Evolutionary conservation across 2,329 filamentous ascomycete genomes (phyloP), one percentile per base, ranked within the genome.

Genomic region (Aureobasidium musti): DNA sequence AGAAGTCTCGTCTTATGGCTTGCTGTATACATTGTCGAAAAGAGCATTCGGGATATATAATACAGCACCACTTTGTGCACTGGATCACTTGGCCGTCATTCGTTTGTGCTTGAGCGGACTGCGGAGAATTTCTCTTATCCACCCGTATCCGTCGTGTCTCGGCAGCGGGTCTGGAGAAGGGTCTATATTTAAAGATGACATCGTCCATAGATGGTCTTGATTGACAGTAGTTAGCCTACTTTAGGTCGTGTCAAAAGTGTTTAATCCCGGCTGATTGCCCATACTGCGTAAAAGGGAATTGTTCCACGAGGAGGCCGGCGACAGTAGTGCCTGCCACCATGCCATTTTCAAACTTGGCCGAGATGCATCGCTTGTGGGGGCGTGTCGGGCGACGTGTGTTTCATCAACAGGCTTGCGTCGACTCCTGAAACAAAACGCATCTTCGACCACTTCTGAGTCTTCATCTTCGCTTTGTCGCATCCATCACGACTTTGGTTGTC

Each of bases 371-470:
- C 49, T 23, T 52, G 30, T 41, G 53, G 53, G 26, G 35, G 41
- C 57, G 26, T 33, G 56, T 26, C n/a, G 41, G 45, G 49, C 30
- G 30, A 52, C 33, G 33, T 59, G 49, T 64, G 61, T 64, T 64
- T 64, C 61, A 64, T 50, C 45, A 63, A 33, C 47, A 37, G 28
- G 43, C 10, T 45, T 37, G 45, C 33, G 33, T 52, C 59, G 39
- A 39, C 61, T 64, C 61, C 61, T 64, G 61, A 64, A 64, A 64
- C 61, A 30, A 57, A 52, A 52, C 26, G 45, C 45, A 49, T 49
- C 45, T 49, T 49, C 49, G 7, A 52, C 49, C 49, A 26, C 33
- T 14, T 39, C 13, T 33, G 7, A n/a, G 37, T 49, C 47, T 54
- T 39, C 26, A 3, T 50, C 33, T 54, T 37, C 49, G 19, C 45